A percentile compares a stretch with the other conserved stretches of the same genome.
These are phyloP conservation scores for Terana coerulea DNA, from an alignment of 768 basidiomycete genomes.

Conservation along the genomic window DNA sequence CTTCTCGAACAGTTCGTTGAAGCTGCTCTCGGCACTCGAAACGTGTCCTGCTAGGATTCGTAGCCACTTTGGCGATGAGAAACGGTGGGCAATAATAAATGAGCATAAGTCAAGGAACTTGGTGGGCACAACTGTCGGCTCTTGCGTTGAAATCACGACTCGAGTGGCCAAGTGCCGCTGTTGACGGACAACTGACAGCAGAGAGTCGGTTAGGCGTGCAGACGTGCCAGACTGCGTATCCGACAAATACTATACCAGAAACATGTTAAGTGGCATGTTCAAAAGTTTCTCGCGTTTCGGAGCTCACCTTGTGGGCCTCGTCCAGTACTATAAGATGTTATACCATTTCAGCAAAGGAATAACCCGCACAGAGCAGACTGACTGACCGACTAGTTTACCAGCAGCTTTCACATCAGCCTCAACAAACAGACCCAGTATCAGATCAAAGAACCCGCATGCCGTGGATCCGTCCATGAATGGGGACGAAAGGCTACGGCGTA, in stretches of 20 bases:
- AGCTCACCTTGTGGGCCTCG: constrained; percentile 66
- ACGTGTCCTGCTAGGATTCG: constrained; percentile 63
- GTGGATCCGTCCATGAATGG: constrained; percentile 67
- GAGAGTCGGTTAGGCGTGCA: constrained; percentile 49
- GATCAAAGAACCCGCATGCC: constrained; percentile 70
- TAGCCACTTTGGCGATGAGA: constrained; percentile 77
- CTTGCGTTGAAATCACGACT: constrained; percentile 74
- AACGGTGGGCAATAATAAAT: constrained; percentile 61
- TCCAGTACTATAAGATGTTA: constrained; percentile 44
- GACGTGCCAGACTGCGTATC: constrained; percentile 34
- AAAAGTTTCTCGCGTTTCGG: too few species aligned
- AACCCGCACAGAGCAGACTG: background rate
- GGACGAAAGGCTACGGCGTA: constrained; percentile 44
- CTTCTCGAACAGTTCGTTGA: constrained; percentile 62
- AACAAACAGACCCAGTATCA: constrained; percentile 61
- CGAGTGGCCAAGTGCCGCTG: constrained; percentile 72
- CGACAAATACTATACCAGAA: constrained; percentile 52
- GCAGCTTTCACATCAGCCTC: constrained; percentile 49
- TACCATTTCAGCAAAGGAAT: background rate
- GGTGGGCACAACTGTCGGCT: constrained; percentile 70
- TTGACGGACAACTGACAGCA: constrained; percentile 59
- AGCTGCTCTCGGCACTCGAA: constrained; percentile 53
- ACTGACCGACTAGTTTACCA: constrained; percentile 50
- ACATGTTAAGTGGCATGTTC: too few species aligned
- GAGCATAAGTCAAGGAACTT: constrained; percentile 66